A percentile compares a stretch with the other conserved stretches of the same genome.
Evolutionary conservation across 176 grass and related monocot species (phyloP).

Genomic region (Oryza meridionalis): DNA sequence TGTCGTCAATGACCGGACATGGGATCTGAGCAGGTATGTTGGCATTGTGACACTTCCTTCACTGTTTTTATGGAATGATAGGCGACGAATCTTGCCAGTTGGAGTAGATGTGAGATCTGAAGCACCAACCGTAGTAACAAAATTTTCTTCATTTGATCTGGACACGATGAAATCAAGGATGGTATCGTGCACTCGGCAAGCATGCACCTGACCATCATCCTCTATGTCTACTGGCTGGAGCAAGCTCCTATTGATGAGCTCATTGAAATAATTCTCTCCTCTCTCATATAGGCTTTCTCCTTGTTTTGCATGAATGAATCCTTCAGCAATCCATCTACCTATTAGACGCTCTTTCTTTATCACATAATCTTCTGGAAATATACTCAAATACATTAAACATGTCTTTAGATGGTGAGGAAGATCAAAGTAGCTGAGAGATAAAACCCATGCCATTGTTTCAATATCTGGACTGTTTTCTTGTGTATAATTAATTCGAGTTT

Average conservation of each 20-base stretch:
- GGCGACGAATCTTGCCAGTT: background rate
- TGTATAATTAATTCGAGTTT: background rate
- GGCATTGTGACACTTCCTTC: background rate
- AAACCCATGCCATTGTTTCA: background rate
- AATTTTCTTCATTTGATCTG: conserved; percentile 4
- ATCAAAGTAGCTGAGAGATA: background rate
- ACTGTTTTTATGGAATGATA: background rate
- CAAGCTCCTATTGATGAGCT: background rate
- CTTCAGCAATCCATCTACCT: background rate
- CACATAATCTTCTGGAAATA: background rate
- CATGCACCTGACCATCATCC: background rate
- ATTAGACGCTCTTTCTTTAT: background rate
- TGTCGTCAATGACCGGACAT: background rate
- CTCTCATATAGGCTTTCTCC: background rate
- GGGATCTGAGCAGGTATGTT: background rate
- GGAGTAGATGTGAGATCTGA: background rate
- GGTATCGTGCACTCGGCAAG: background rate
- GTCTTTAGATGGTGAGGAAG: background rate
- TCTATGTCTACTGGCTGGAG: background rate
- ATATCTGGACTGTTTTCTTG: background rate
- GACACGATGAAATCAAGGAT: background rate
- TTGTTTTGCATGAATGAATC: background rate
- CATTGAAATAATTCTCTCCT: background rate
- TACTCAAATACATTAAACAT: background rate
- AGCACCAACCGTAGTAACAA: background rate